phyloP scores from a whole-genome alignment of 2,329 filamentous ascomycete genomes.

The Fusarium tuaranense region DNA sequence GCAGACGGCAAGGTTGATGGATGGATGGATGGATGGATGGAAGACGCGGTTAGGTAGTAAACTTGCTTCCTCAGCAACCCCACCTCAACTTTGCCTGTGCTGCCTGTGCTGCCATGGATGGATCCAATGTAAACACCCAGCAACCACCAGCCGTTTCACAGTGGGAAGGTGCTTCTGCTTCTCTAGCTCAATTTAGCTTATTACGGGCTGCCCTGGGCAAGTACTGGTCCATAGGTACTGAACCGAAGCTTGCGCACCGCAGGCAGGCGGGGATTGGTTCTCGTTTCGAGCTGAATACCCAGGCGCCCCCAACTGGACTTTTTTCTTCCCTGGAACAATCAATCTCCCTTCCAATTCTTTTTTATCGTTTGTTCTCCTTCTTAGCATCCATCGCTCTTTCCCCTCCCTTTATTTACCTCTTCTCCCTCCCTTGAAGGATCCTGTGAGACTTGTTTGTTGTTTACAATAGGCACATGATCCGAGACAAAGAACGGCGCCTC shows the following conservation, averaged over 20 bases:
- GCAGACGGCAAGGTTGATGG: conserved; percentile 1
- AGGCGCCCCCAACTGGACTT: not conserved
- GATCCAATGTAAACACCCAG: conserved; percentile 31
- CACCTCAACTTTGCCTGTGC: conserved; percentile 3
- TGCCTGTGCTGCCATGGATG: conserved; percentile 1
- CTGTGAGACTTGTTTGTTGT: conserved; percentile 5
- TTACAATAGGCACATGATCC: conserved; percentile 20
- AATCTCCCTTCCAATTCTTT: conserved; percentile 9
- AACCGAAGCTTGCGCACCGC: conserved; percentile 22
- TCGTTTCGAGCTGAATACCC: conserved; percentile 21
- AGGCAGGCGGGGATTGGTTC: conserved; percentile 32
- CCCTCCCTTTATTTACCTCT: not conserved
- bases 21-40: conserved; percentile 23
- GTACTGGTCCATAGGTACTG: conserved; percentile 11
- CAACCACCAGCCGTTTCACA: conserved; percentile 31
- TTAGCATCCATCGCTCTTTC: not conserved
- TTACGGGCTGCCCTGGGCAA: conserved; percentile 10
- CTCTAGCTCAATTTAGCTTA: conserved; percentile 17
- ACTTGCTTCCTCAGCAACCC: conserved; percentile 43
- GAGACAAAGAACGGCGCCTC: conserved; percentile 30
- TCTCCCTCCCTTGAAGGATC: not conserved
- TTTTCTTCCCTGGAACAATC: conserved; percentile 26
- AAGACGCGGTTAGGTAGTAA: conserved; percentile 24
- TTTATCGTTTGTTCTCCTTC: conserved; percentile 9
- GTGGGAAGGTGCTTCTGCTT: conserved; percentile 23